Evolutionary conservation across 768 basidiomycete species (phyloP), one percentile per base, ranked within the genome.

Genomic region (Mycena vulgaris): DNA sequence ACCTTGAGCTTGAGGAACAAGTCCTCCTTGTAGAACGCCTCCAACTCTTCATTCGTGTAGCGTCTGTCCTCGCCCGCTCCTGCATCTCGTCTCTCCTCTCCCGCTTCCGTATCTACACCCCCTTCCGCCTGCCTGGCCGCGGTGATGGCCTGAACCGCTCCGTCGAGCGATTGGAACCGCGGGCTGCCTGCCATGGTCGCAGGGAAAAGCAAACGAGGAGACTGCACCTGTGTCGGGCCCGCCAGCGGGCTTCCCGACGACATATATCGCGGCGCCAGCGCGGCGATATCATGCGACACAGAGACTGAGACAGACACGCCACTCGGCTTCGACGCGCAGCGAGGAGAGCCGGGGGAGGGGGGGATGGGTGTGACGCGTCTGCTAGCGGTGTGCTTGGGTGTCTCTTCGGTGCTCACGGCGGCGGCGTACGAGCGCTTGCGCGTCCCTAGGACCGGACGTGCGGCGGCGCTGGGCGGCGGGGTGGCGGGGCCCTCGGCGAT

Each of bases 151-250:
- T 48, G 7, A 1, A 63, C 51, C 10, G 63, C 63, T 17, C 62
- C 70, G 45, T 72, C 70, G 31, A 72, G 70, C 21, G 70, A 72
- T 27, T 72, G 70, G 23, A 68, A 72, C 31, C 42, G 42, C 8
- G 70, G 70, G n/a, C 57, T 65, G 21, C 70, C 66, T 27, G 70
- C 70, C 62, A 72, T 52, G 30, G 35, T 45, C 19, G 55, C 47
- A 30, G 70, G 70, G 9, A 53, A 47, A 3, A 71, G 66, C 7
- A 63, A 45, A 27, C 70, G 66, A 2, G 70, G 70, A 53, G 66
- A 72, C 55, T 62, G 70, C 45, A 70, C 63, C 56, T 70, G 69
- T 13, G 33, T 57, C 35, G 64, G 64, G 23, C 63, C 69, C 35
- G 64, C 69, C 40, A 49, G 69, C 60, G 69, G 58, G 13, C 58